Base-by-base conservation (phyloP, 169 alveolate species). In the Sarcocystis neurona region DNA sequence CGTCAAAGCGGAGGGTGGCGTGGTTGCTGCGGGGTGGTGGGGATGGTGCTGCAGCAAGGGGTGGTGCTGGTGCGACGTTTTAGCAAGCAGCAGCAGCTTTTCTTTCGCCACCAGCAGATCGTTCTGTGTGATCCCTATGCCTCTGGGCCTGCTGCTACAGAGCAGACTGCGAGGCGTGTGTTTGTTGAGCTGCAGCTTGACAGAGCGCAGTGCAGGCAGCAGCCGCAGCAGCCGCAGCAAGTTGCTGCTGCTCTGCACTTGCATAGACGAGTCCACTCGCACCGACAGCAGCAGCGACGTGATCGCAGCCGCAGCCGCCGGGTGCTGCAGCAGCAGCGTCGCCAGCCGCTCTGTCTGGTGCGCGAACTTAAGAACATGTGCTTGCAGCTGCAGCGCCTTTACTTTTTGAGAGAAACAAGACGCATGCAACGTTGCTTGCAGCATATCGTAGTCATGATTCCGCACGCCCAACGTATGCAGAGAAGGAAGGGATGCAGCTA, bases 181-280 rank as follows among this genome's bases (percentile, higher is more conserved):
- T 66, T 34, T 66, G 77, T 66, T 66, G 39, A 66, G 77, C 39
- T 66, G 77, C 43, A 66, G 41, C 10, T 34, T 15, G 39, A 30
- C 77, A 6, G 10, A 15, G 15, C 15, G 10, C 43, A 66, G 77
- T 27, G 41, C 77, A 66, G 77, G 77, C 10, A 66, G 77, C 30
- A 66, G 30, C 15, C 39, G 39, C 15, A 66, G 77, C 15, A 66
- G 77, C 39, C 10, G 30, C 39, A 66, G 39, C 43, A 66, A 34
- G 30, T 66, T 66, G 39, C n/a, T 8, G 77, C 77, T 66, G 77
- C 77, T 66, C 39, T 66, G 77, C 77, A 66, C 77, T 10, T 12
- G 77, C 41, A 66, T 15, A 34, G 77, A 34, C 10, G 77, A 66
- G 39, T 66, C 77, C 41, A 66, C 30, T 66, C 77, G 77, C 10